Conservation (phyloP, 169 alveolate species). For the Plasmodium yoelii region DNA sequence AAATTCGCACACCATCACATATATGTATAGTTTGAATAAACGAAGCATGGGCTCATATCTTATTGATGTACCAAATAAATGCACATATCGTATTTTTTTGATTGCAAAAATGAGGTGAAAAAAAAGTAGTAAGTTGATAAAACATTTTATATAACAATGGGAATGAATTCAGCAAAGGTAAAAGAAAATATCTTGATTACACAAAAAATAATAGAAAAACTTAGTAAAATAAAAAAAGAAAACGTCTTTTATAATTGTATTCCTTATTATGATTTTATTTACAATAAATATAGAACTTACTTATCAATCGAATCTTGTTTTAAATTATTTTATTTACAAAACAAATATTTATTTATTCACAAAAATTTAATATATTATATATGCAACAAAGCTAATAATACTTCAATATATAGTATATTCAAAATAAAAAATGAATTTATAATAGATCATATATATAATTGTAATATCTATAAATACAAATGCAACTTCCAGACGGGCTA, state of each 20-base stretch:
- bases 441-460: conserved; percentile 45
- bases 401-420: conserved; percentile 36
- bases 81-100: too few species aligned
- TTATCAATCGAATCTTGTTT: conserved; percentile 53
- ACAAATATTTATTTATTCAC: conserved; percentile 34
- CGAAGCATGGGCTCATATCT: too few species aligned
- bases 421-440: conserved; percentile 32
- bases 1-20: too few species aligned
- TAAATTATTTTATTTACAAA: conserved; percentile 55
- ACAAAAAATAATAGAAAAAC: conserved; percentile 40
- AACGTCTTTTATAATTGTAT: conserved; percentile 51
- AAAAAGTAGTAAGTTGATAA: too few species aligned
- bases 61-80: too few species aligned
- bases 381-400: conserved; percentile 23
- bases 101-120: too few species aligned
- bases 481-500: conserved; percentile 28
- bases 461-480: conserved; percentile 68
- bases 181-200: conserved; percentile 10
- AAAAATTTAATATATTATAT: conserved; percentile 28
- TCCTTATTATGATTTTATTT: conserved; percentile 23
- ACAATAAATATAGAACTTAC: conserved; percentile 18
- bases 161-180: background rate
- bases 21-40: too few species aligned
- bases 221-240: conserved; percentile 41
- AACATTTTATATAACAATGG: background rate